phyloP scores from a whole-genome alignment of 202 grass and related monocot species.

The Tripidium arundinaceum region DNA sequence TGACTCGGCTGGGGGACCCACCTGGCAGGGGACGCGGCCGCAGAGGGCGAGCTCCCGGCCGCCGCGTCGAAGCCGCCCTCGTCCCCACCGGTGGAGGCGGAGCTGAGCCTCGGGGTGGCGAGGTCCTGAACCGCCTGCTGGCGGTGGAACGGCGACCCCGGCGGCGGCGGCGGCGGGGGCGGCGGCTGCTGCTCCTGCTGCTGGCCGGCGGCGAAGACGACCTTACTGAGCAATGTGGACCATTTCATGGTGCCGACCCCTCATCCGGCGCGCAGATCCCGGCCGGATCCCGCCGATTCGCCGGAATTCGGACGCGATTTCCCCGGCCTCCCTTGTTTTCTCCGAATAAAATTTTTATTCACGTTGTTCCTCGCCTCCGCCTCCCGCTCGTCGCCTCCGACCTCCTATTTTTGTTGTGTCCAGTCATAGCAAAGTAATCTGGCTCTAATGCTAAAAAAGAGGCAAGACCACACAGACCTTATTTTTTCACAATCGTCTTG shows the following conservation, averaged over 20 bases:
- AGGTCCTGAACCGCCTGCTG: constrained; percentile 15
- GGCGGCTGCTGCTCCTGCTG: constrained; percentile 25
- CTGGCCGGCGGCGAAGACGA: constrained; percentile 68
- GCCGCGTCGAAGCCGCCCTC: constrained; percentile 26
- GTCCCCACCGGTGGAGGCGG: constrained; percentile 40
- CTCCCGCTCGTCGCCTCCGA: constrained; percentile 49
- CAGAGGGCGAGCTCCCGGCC: constrained; percentile 47
- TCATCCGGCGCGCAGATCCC: constrained; percentile 96
- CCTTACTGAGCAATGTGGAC: constrained; percentile 99
- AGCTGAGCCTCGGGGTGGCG: constrained; percentile 41
- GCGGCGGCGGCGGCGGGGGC: constrained; percentile 31
- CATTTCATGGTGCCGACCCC: constrained; percentile 95
- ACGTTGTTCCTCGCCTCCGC: constrained; percentile 16
- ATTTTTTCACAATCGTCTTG: no score
- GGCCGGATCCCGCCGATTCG: constrained; percentile 47
- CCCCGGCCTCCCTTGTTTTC: constrained; percentile 13
- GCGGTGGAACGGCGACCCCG: constrained; percentile 35
- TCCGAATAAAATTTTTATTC: neutral
- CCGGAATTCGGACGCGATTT: constrained; percentile 41
- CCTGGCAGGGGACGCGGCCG: constrained; percentile 48
- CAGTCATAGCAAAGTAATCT: no score
- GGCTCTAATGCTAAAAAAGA: no score
- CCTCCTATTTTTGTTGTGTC: constrained; percentile 54
- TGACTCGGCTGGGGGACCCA: constrained; percentile 27
- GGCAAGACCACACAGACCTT: no score